These are phyloP conservation scores for Mycosphaerella arachidis DNA, from an alignment of 2,329 filamentous ascomycete genomes.

Conservation along the genomic window DNA sequence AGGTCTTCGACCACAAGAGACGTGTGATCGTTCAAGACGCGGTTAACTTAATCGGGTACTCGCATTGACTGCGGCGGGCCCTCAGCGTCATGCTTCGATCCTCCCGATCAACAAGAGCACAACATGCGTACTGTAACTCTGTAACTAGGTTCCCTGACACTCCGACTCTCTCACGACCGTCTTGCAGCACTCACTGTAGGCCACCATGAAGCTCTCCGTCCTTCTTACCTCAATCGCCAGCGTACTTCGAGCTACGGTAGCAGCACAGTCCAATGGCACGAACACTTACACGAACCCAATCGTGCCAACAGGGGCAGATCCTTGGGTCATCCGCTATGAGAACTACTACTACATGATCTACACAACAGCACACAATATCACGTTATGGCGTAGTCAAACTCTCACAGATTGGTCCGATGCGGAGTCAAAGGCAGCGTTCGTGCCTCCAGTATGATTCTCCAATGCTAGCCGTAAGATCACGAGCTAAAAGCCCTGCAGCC, in stretches of 20 bases:
- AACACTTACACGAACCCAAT: constrained; percentile 46
- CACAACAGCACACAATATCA: constrained; percentile 42
- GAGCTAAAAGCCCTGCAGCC: constrained; percentile 7
- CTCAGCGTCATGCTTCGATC: neutral
- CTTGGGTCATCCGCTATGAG: constrained; percentile 42
- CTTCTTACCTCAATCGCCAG: constrained; percentile 9
- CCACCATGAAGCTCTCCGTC: neutral
- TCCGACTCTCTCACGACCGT: too few relatives aligned
- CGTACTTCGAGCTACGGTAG: constrained; percentile 7
- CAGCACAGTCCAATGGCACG: constrained; percentile 18
- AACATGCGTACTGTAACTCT: neutral
- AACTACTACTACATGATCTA: constrained; percentile 45
- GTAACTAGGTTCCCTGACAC: too few relatives aligned
- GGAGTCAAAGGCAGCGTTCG: constrained; percentile 41
- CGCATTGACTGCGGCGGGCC: neutral
- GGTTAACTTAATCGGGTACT: neutral
- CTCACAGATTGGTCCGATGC: constrained; percentile 45
- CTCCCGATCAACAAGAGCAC: neutral
- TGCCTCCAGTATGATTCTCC: constrained; percentile 30
- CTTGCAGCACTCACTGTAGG: neutral
- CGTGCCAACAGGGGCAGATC: constrained; percentile 42
- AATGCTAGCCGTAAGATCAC: constrained; percentile 1
- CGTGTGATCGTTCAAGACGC: neutral
- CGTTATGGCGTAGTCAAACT: constrained; percentile 38
- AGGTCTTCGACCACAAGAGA: too few relatives aligned